Conservation (phyloP, 2,329 filamentous ascomycete genomes). For the Penicillium sp. region DNA sequence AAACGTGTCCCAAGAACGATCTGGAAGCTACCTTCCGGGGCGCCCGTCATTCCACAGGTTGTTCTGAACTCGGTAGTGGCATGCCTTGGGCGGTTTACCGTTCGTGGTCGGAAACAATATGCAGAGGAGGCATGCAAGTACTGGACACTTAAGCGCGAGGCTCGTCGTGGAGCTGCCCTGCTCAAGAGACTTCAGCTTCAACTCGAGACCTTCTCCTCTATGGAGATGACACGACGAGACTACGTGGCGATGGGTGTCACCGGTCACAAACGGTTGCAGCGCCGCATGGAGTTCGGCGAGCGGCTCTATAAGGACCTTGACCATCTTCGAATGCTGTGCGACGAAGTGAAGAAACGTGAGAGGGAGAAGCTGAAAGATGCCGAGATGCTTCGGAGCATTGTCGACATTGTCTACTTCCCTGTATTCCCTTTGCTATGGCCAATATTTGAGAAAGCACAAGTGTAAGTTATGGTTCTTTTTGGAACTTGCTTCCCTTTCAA, state of each 20-base stretch:
- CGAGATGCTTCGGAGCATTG: constrained; percentile 73
- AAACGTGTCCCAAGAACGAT: constrained; percentile 65
- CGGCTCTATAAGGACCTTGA: constrained; percentile 66
- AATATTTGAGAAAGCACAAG: constrained; percentile 75
- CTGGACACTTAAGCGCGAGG: constrained; percentile 96
- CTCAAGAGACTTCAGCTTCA: constrained; percentile 92
- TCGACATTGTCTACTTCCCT: constrained; percentile 91
- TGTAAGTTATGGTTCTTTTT: constrained; percentile 59
- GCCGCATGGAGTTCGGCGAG: constrained; percentile 86
- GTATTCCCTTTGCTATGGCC: constrained; percentile 74
- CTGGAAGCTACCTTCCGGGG: constrained; percentile 93
- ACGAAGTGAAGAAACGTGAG: constrained; percentile 74
- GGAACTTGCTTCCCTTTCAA: not conserved
- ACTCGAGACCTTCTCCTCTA: constrained; percentile 94
- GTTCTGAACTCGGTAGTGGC: constrained; percentile 84
- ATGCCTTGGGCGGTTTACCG: constrained; percentile 78
- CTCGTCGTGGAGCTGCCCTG: constrained; percentile 83
- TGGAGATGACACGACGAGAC: constrained; percentile 93
- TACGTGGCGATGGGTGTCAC: constrained; percentile 92
- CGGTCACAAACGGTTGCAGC: constrained; percentile 73
- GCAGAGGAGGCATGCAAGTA: constrained; percentile 92
- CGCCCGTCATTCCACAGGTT: constrained; percentile 86
- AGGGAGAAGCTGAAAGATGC: constrained; percentile 73
- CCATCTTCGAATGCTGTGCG: constrained; percentile 69
- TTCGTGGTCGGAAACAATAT: constrained; percentile 86